Percentiles rank a stretch among this genome's conserved stretches.
Evolutionary conservation across 2,329 filamentous ascomycete species (phyloP).

Genomic region (Lecanoromycetidae sp.): DNA sequence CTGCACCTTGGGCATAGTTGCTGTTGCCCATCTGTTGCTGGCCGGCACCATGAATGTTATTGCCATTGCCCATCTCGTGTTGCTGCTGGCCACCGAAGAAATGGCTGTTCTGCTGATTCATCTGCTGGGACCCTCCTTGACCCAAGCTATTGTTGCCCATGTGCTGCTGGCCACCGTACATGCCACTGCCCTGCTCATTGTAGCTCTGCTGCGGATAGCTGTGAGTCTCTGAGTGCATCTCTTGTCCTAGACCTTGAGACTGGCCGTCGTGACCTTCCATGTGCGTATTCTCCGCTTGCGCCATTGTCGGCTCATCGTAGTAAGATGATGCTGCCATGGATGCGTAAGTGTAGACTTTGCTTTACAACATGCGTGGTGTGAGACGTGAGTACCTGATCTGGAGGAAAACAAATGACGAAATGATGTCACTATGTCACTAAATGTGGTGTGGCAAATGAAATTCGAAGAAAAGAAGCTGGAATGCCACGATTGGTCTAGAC

Average conservation of each 20-base stretch:
- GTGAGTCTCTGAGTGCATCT: background rate
- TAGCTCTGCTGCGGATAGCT: background rate
- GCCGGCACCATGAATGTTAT: background rate
- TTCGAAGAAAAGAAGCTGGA: too few relatives aligned
- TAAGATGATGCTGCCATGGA: background rate
- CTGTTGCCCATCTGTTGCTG: background rate
- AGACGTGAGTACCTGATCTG: background rate
- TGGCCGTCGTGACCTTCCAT: background rate
- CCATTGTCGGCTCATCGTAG: background rate
- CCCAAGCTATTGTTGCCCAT: background rate
- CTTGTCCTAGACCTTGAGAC: background rate
- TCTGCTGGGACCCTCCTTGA: background rate
- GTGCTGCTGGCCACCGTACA: background rate
- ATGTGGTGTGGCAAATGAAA: too few relatives aligned
- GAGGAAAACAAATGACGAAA: background rate
- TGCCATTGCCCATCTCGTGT: background rate
- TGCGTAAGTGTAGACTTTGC: background rate
- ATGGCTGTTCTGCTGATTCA: background rate
- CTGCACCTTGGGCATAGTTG: background rate
- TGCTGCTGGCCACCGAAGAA: background rate
- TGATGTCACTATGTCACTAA: background rate
- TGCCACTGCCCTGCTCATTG: background rate
- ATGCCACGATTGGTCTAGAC: too few relatives aligned
- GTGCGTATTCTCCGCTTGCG: background rate
- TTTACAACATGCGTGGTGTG: background rate